Evolutionary conservation across 768 basidiomycete species (phyloP).

Genomic region (Tylopilus subfusipes): DNA sequence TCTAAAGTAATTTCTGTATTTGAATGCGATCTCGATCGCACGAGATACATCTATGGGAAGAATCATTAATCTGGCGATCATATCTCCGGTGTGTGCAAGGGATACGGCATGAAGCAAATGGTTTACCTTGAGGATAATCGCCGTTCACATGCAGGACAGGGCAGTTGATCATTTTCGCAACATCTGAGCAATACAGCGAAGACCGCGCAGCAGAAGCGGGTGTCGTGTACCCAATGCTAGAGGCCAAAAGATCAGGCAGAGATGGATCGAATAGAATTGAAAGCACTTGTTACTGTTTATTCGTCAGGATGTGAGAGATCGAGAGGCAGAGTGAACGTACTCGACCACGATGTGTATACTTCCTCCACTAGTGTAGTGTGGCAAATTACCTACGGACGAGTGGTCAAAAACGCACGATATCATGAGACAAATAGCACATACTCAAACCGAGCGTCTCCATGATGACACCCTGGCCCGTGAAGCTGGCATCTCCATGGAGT

Average conservation of each 20-base stretch:
- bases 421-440: slow-evolving; percentile 30
- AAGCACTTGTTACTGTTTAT: slow-evolving; percentile 54
- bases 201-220: slow-evolving; percentile 82
- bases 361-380: slow-evolving; percentile 89
- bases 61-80: not conserved
- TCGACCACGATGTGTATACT: slow-evolving; percentile 90
- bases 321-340: slow-evolving; percentile 41
- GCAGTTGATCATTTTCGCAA: slow-evolving; percentile 87
- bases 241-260: slow-evolving; percentile 2
- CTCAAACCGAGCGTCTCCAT: slow-evolving; percentile 87
- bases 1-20: slow-evolving; percentile 81
- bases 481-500: slow-evolving; percentile 89
- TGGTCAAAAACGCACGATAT: not conserved
- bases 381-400: slow-evolving; percentile 61
- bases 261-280: not conserved
- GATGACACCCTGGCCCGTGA: slow-evolving; percentile 85
- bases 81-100: not conserved
- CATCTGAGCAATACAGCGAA: slow-evolving; percentile 82
- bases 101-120: not conserved
- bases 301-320: not conserved
- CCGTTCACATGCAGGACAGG: slow-evolving; percentile 91
- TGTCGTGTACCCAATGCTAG: slow-evolving; percentile 88
- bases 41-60: slow-evolving; percentile 66
- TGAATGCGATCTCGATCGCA: slow-evolving; percentile 85
- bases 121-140: slow-evolving; percentile 76